Conservation (phyloP, 495 filamentous ascomycete genomes). For the Articulospora tetracladia region DNA sequence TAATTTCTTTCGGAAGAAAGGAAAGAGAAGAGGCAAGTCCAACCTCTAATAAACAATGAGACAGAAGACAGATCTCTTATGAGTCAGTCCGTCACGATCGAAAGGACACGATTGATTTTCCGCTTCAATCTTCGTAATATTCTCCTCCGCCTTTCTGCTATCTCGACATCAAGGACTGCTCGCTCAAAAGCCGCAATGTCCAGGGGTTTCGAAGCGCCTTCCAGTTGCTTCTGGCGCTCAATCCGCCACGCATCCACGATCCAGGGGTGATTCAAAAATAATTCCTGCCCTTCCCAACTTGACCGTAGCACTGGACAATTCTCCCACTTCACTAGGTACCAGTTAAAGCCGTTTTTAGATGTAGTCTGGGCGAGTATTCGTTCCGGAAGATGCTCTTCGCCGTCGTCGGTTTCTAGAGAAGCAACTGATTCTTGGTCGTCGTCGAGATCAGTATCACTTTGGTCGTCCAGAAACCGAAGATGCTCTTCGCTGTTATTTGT, state of each 20-base stretch:
- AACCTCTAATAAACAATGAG: background rate
- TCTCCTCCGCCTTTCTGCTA: constrained; percentile 15
- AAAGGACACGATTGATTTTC: constrained; percentile 17
- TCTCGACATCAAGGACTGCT: constrained; percentile 13
- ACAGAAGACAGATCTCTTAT: constrained; percentile 9
- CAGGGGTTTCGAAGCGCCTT: constrained; percentile 17
- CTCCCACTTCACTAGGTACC: constrained; percentile 29
- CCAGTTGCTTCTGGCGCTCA: constrained; percentile 18
- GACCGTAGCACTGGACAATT: constrained; percentile 25
- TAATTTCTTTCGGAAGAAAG: background rate
- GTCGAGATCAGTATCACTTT: constrained; percentile 2
- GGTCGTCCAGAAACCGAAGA: background rate
- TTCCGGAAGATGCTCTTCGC: constrained; percentile 21
- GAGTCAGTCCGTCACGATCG: constrained; percentile 20
- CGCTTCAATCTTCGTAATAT: constrained; percentile 19
- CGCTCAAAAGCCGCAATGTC: constrained; percentile 20
- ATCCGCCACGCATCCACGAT: constrained; percentile 20
- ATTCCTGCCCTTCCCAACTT: constrained; percentile 18
- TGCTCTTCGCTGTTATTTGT: background rate
- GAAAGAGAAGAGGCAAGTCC: background rate
- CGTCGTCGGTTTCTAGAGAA: constrained; percentile 24
- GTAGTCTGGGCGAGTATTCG: constrained; percentile 21
- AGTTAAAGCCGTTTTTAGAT: constrained; percentile 9
- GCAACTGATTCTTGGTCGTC: constrained; percentile 24
- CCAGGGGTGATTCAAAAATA: constrained; percentile 9